These are phyloP conservation scores for Hymenoscyphus salicellus DNA, from an alignment of 2,329 filamentous ascomycete species.

Conservation along the genomic window DNA sequence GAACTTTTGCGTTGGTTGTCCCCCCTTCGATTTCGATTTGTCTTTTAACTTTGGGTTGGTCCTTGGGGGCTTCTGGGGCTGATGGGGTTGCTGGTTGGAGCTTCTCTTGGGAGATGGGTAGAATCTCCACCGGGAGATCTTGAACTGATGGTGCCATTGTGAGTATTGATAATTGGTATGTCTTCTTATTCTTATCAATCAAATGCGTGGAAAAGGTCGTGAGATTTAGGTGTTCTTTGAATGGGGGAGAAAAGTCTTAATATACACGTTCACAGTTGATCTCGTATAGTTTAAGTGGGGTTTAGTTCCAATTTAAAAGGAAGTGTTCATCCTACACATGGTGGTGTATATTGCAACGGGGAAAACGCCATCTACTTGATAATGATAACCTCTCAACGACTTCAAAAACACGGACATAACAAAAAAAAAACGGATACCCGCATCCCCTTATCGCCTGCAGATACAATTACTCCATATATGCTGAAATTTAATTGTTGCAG, in stretches of 20 bases:
- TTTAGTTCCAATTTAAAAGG: too few relatives aligned
- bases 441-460: not conserved
- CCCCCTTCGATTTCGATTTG: conserved; percentile 27
- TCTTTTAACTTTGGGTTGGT: conserved; percentile 18
- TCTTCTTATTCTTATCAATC: not conserved
- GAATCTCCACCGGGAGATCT: conserved; percentile 15
- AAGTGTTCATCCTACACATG: too few relatives aligned
- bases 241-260: too few relatives aligned
- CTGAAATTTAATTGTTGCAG: not conserved
- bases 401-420: too few relatives aligned
- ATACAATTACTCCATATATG: not conserved
- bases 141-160: conserved; percentile 23
- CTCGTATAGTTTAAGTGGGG: too few relatives aligned
- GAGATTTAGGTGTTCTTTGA: not conserved
- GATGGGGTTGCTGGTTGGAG: not conserved
- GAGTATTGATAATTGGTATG: not conserved
- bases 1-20: conserved; percentile 22
- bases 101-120: conserved; percentile 9
- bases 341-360: too few relatives aligned
- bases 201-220: not conserved
- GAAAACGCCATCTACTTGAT: too few relatives aligned
- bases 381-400: too few relatives aligned
- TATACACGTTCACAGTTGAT: too few relatives aligned
- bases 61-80: not conserved
- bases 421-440: not conserved